Base-by-base conservation (phyloP, 2,329 filamentous ascomycete genomes). In the Colletotrichum truncatum region DNA sequence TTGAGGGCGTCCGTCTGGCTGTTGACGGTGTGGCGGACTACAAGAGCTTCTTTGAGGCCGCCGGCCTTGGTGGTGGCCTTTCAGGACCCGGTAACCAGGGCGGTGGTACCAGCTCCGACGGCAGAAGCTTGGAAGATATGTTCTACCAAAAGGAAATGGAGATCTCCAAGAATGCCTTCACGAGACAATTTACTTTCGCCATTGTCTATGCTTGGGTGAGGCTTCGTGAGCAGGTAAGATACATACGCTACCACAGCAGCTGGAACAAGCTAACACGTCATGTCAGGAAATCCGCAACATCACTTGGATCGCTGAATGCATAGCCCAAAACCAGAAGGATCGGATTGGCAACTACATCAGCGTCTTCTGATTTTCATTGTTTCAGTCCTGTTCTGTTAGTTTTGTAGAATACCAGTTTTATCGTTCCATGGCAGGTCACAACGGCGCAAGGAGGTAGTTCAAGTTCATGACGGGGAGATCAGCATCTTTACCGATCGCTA, bases 111-210 rank as follows among this genome's bases (percentile, higher is more conserved):
- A 89, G 91, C 25, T 85, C 88, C 14, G 94, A 97, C 71, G 91
- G 93, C 51, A 94, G 93, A 82, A 98, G 94, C 73, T 80, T 99
- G 72, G 96, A 99, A 77, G 96, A 99, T 75, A 85, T 99, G 83
- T 99, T 99, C 81, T 99, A 99, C 78, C 93, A 98, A 79, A 98
- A 97, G 82, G 96, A 99, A 82, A 98, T 98, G 96, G 94, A 99
- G 78, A 91, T 98, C 69, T 95, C 93, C 60, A 99, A 99, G 85
- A 82, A 91, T 66, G 93, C 94, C 8, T 99, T 99, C 76, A 99
- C 96, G 5, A 88, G 93, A 71, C 96, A 99, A 78, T 99, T 99
- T 78, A 97, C 94, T 12, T 94, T 93, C 73, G 92, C 93, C 34
- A 93, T 98, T 71, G 93, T 99, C 53, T 99, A 98, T 77, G 94